These are phyloP conservation scores for Nakazawaea wickerhamii DNA, from an alignment of 805 yeast species.

Conservation along the genomic window DNA sequence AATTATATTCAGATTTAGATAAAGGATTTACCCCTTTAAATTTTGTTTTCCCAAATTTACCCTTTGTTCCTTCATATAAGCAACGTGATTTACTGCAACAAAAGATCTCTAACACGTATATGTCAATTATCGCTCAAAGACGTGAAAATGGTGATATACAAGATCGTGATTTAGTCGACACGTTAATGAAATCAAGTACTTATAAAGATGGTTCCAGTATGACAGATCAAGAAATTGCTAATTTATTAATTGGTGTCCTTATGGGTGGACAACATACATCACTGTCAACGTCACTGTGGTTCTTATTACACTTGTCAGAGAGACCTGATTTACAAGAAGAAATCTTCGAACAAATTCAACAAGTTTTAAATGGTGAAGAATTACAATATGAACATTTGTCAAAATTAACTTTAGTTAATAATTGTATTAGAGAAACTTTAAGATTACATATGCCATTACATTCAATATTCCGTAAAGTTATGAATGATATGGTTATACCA, in stretches of 20 bases:
- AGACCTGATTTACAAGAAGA: constrained; percentile 81
- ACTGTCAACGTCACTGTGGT: constrained; percentile 95
- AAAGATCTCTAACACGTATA: constrained; percentile 73
- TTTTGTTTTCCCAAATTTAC: constrained; percentile 92
- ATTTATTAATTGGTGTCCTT: constrained; percentile 86
- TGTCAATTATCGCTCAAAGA: constrained; percentile 71
- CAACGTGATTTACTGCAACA: constrained; percentile 85
- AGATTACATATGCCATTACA: constrained; percentile 96
- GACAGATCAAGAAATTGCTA: constrained; percentile 95
- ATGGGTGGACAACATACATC: constrained; percentile 99
- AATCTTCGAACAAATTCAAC: constrained; percentile 66
- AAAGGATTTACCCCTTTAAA: constrained; percentile 95
- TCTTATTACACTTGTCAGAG: constrained; percentile 83
- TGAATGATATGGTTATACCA: constrained; percentile 72
- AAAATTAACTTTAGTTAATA: constrained; percentile 75
- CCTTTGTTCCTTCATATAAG: constrained; percentile 71
- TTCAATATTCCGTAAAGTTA: constrained; percentile 90
- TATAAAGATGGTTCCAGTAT: constrained; percentile 91
- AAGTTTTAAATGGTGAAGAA: constrained; percentile 55
- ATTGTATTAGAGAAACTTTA: constrained; percentile 85
- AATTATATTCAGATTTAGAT: constrained; percentile 84
- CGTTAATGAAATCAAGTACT: constrained; percentile 73
- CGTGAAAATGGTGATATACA: constrained; percentile 71
- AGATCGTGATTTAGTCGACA: constrained; percentile 84
- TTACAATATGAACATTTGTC: constrained; percentile 79